Base-by-base conservation (phyloP, 495 filamentous ascomycete species). In the Penicillium crystallinum region DNA sequence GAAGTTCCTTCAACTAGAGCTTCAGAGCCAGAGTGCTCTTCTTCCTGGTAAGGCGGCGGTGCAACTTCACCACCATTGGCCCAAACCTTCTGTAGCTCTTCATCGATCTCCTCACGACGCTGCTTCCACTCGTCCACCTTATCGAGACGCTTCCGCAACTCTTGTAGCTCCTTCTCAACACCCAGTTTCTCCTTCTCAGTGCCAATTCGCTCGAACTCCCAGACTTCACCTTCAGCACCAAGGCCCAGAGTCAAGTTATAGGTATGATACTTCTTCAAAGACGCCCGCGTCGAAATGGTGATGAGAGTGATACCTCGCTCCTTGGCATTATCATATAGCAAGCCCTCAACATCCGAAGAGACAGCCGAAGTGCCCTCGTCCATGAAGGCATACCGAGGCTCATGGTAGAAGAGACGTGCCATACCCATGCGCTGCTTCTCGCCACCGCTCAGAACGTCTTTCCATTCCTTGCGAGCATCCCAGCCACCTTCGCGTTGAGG, bases 381-480 rank as follows among this genome's bases (percentile, higher is more conserved):
- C 38, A 97, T 82, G 56, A 99, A 85, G 2, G 90, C 95, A 61
- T 91, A 97, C 38, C 88, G 77, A 22, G 93, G 93, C 69, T 97
- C 91, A 62, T 97, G 95, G 66, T 99, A 97, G 55, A 97, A 75
- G 19, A 97, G 63, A 42, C 95, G 76, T 7, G 95, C 95, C 58
- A 97, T 87, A 7, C 82, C 89, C 75, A 97, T 86, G 21, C 95
- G 76, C 70, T 99, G 95, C 73, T 99, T 99, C 75, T 99, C 95
- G n/a, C 95, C 95, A 10, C 95, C 95, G 53, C 85, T 90, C 15
- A 99, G 70, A 9, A 99, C 89, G 61, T 97, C 93, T 72, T 97
- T 97, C 95, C 95, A 99, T 58, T 95, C 93, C 70, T 99, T 97
- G 22, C 88, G 77, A 18, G 89, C 88, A 62, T 99, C 90, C 92